These are phyloP conservation scores for Dioscorea cayenensis DNA, from an alignment of 116 monocot genomes.

Conservation along the genomic window DNA sequence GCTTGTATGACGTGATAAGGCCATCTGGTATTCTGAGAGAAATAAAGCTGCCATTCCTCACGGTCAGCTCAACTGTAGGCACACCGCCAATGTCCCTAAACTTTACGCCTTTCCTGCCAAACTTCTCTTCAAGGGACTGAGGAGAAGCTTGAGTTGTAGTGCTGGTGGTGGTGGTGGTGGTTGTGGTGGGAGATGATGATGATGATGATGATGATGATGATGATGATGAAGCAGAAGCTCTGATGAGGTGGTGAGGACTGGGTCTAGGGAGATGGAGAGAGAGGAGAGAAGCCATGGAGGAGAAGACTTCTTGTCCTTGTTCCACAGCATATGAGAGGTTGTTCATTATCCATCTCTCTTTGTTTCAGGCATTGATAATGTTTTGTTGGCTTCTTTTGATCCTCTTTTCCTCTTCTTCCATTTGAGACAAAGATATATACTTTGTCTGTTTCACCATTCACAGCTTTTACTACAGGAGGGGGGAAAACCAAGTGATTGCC, in stretches of 20 bases:
- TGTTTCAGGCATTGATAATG: not conserved
- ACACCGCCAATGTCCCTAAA: conserved; percentile 32
- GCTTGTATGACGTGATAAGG: conserved; percentile 56
- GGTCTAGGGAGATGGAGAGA: conserved; percentile 34
- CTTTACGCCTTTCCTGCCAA: conserved; percentile 58
- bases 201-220: not conserved
- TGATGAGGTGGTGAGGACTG: conserved; percentile 10
- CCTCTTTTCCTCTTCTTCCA: not conserved
- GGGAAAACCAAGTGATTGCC: too few relatives aligned
- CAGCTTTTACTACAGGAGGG: too few relatives aligned
- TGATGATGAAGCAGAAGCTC: conserved; percentile 7
- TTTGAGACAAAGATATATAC: too few relatives aligned
- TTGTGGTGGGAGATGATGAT: not conserved
- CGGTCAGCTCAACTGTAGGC: conserved; percentile 32
- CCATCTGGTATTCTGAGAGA: conserved; percentile 43
- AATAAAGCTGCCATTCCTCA: conserved; percentile 54
- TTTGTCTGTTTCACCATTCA: too few relatives aligned
- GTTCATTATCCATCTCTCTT: not conserved
- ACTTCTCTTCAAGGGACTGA: conserved; percentile 38
- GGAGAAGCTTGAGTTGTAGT: conserved; percentile 18
- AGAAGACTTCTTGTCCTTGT: not conserved
- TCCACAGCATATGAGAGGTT: not conserved
- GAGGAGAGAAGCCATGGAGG: conserved; percentile 58
- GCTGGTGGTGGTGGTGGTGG: conserved; percentile 5
- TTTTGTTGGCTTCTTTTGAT: not conserved